A percentile compares a stretch with the other conserved stretches of the same genome.
These are phyloP conservation scores for Microcyclosporella mali DNA, from an alignment of 2,329 filamentous ascomycete species.

Conservation along the genomic window DNA sequence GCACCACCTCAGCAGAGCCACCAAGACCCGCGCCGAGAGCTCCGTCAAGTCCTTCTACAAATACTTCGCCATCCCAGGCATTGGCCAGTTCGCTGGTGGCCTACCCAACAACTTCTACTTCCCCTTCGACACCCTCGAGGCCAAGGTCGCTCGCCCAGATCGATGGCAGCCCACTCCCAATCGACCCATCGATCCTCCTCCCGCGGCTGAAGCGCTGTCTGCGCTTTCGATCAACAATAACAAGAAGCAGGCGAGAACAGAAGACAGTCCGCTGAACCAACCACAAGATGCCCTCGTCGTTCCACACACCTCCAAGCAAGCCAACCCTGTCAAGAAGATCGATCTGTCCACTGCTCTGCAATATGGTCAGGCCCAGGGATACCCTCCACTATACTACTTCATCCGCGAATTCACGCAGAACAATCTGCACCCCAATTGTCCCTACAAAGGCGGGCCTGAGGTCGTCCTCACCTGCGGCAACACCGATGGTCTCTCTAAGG, in stretches of 20 bases:
- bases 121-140: conserved; percentile 85
- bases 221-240: conserved; percentile 12
- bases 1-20: conserved; percentile 68
- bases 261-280: conserved; percentile 31
- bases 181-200: conserved; percentile 47
- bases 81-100: conserved; percentile 57
- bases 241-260: conserved; percentile 11
- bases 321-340: conserved; percentile 62
- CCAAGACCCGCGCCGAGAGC: conserved; percentile 59
- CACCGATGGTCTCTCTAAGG: conserved; percentile 80
- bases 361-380: conserved; percentile 77
- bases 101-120: conserved; percentile 78
- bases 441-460: conserved; percentile 70
- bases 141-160: conserved; percentile 65
- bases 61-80: conserved; percentile 63
- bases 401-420: conserved; percentile 71
- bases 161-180: conserved; percentile 68
- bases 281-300: conserved; percentile 51
- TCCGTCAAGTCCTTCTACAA: conserved; percentile 78
- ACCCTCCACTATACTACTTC: conserved; percentile 71
- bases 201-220: conserved; percentile 27
- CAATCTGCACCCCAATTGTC: conserved; percentile 72
- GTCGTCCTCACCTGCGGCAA: conserved; percentile 73
- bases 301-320: conserved; percentile 58
- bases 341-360: conserved; percentile 78